These are phyloP conservation scores for Apiospora pterosperma DNA, from an alignment of 2,329 filamentous ascomycete genomes.

Conservation along the genomic window DNA sequence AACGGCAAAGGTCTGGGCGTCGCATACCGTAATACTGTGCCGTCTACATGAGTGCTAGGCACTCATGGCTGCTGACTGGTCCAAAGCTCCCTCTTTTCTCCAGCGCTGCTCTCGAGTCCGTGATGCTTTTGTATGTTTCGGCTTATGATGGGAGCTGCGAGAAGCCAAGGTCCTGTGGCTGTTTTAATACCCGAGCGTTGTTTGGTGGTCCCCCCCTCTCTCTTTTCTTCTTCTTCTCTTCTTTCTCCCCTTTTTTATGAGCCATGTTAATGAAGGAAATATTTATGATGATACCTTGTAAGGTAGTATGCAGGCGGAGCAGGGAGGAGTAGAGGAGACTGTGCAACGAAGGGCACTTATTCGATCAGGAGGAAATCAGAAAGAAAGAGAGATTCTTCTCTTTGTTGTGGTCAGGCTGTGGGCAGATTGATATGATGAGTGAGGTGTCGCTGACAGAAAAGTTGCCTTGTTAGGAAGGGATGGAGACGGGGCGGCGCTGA, in stretches of 20 bases:
- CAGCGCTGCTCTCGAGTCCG: background rate
- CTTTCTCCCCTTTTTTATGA: background rate
- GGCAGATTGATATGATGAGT: background rate
- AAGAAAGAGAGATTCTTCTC: background rate
- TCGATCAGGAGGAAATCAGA: background rate
- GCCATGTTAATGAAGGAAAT: background rate
- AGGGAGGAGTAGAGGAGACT: background rate
- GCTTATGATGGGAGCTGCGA: background rate
- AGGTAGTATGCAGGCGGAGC: background rate
- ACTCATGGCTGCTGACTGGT: background rate
- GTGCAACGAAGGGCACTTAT: background rate
- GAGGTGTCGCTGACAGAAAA: background rate
- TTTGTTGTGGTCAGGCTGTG: background rate
- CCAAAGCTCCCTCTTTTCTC: background rate
- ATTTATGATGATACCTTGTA: background rate
- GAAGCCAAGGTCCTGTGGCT: background rate
- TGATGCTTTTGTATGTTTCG: background rate
- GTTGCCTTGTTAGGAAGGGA: background rate
- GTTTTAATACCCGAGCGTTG: background rate
- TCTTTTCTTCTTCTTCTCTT: background rate
- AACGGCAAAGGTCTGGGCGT: background rate
- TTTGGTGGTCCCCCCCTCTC: no score
- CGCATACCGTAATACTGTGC: background rate
- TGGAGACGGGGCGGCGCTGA: background rate
- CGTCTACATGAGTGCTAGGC: background rate